These are phyloP conservation scores for Pilobolus umbonatus DNA, from an alignment of 192 early-diverging fungal species.

Conservation along the genomic window DNA sequence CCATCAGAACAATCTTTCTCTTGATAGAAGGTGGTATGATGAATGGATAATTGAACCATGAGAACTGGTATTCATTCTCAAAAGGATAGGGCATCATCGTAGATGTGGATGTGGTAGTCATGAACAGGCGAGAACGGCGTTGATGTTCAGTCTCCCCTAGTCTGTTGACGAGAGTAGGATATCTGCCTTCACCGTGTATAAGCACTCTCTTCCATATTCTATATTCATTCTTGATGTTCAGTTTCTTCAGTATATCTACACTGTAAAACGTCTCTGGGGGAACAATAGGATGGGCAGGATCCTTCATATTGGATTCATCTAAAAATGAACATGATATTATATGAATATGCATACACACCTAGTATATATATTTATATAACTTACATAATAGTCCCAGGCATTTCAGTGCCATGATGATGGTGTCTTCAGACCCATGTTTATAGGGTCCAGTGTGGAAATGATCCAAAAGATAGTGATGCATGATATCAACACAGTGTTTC, in stretches of 20 bases:
- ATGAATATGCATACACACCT: background rate
- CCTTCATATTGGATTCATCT: slow-evolving; percentile 11
- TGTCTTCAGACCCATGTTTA: slow-evolving; percentile 27
- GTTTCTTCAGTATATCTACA: slow-evolving; percentile 19
- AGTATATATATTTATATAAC: background rate
- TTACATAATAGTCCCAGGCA: slow-evolving; percentile 12
- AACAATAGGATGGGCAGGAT: background rate
- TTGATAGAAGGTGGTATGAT: slow-evolving; percentile 65
- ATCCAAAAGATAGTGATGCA: slow-evolving; percentile 26
- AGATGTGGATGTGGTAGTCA: slow-evolving; percentile 2
- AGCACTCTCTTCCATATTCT: slow-evolving; percentile 59
- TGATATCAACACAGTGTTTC: slow-evolving; percentile 9
- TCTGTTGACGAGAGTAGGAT: slow-evolving; percentile 5
- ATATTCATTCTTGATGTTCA: slow-evolving; percentile 81
- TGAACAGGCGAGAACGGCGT: slow-evolving; percentile 13
- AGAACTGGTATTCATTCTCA: slow-evolving; percentile 48
- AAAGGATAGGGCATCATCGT: slow-evolving; percentile 3
- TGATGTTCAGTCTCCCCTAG: slow-evolving; percentile 4
- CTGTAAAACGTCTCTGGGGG: slow-evolving; percentile 19
- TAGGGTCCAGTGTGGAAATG: slow-evolving; percentile 36
- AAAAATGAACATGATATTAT: background rate
- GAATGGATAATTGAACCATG: slow-evolving; percentile 67
- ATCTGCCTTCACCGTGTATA: slow-evolving; percentile 32
- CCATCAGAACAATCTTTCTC: slow-evolving; percentile 65
- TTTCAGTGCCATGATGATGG: slow-evolving; percentile 24